Base-by-base conservation (phyloP, 208 protist genomes). In the Trypanosoma lewisi region DNA sequence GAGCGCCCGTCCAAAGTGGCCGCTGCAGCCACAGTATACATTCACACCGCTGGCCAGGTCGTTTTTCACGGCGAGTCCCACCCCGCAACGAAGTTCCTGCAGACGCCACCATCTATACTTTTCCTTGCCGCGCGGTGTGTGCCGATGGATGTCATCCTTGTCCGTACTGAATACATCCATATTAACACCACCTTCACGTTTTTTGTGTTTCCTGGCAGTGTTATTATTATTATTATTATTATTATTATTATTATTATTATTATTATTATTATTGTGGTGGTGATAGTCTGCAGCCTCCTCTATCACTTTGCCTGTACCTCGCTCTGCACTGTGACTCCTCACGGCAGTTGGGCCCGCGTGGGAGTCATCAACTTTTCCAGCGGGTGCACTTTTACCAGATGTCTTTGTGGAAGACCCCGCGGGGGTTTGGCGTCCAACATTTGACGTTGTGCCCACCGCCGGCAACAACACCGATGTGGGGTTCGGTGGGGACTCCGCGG, bases 41-140 rank as follows among this genome's bases (percentile, higher is more conserved):
- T 93, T 93, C 23, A 89, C 78, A 34, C 83, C 87, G 34, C 77
- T 85, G 9, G 73, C 74, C 23, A 86, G 57, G 37, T 89, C 83
- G 53, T 91, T 86, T 63, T 87, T 89, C 51, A 83, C 65, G 28
- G 83, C 67, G 0, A 90, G 47, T 5, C 87, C 87, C 1, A 69
- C 75, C 23, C 87, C 87, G 27, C 84, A 75, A 41, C 81, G 81
- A 21, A 93, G 73, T 28, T 82, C 68, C 14, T 70, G 62, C 21
- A 86, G 72, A 23, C 48, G 28, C 74, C 75, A 88, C 77, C 77
- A 86, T 30, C 51, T 57, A 37, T 59, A 42, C 6, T 14, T 16
- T 31, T 52, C 48, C 25, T 7, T 19, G 42, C 42, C 42, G 17
- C 16, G 9, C 23, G 42, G 3, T 5, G 42, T 23, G 42, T 1